Evolutionary conservation across 768 basidiomycete genomes (phyloP).

Genomic region (Mycena epipterygia): DNA sequence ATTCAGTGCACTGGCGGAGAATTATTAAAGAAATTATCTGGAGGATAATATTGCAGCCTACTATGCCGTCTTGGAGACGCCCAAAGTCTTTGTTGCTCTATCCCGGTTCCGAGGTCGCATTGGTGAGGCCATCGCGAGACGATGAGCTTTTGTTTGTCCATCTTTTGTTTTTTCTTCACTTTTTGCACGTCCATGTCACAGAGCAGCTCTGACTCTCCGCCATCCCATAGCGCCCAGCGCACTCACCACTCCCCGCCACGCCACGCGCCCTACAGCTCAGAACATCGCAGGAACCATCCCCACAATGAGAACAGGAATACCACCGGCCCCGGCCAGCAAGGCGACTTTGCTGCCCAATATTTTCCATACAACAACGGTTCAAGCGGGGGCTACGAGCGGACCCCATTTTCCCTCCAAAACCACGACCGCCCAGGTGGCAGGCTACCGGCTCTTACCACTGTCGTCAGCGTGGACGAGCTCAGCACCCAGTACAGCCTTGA

Average conservation of each 20-base stretch:
- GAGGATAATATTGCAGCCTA: not conserved
- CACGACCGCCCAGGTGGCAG: not conserved
- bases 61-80: not conserved
- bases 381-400: not conserved
- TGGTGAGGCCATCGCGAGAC: too few relatives aligned
- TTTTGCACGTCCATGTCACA: too few relatives aligned
- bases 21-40: too few relatives aligned
- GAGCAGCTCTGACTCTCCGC: too few relatives aligned
- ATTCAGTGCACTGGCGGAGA: not conserved
- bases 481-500: not conserved
- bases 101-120: too few relatives aligned
- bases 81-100: too few relatives aligned
- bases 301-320: not conserved
- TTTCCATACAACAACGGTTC: not conserved
- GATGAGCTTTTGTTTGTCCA: too few relatives aligned
- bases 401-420: not conserved
- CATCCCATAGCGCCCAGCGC: too few relatives aligned
- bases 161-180: too few relatives aligned
- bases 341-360: not conserved
- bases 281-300: not conserved
- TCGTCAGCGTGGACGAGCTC: constrained; percentile 2
- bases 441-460: not conserved
- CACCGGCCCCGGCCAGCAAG: not conserved
- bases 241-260: too few relatives aligned
- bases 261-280: too few relatives aligned